Evolutionary conservation across 179 eudicot genomes (phyloP).

Genomic region (Beta corolliflora): DNA sequence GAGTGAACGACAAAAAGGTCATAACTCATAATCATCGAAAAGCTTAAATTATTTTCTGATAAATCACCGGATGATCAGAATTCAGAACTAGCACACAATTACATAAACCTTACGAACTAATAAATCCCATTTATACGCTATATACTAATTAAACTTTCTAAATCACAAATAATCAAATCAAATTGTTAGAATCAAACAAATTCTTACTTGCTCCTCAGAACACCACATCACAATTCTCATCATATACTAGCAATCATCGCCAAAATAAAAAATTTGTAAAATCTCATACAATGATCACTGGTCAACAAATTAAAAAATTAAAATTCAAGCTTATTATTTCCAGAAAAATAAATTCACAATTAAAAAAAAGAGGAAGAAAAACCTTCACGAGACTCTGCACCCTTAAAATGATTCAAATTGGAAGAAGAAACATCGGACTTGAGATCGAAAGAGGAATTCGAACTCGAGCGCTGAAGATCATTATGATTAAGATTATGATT

Average conservation of each 20-base stretch:
- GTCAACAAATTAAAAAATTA: too few relatives aligned
- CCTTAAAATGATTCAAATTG: constrained; percentile 24
- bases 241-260: too few relatives aligned
- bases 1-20: not conserved
- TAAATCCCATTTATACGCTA: too few relatives aligned
- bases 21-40: not conserved
- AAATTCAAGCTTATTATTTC: not conserved
- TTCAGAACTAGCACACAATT: not conserved
- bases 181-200: too few relatives aligned
- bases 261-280: too few relatives aligned
- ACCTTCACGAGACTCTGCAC: constrained; percentile 35
- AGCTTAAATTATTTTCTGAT: not conserved
- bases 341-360: not conserved
- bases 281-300: too few relatives aligned
- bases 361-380: not conserved
- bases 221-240: too few relatives aligned
- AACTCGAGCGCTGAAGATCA: constrained; percentile 1
- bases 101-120: not conserved
- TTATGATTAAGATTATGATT: not conserved
- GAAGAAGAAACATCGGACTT: constrained; percentile 26
- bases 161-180: too few relatives aligned
- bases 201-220: too few relatives aligned
- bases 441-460: constrained; percentile 20
- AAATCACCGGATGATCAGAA: not conserved
- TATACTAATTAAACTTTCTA: too few relatives aligned